Evolutionary conservation across 1,139 yeast species (phyloP).

Genomic region (Trichomonascaceae sp.): DNA sequence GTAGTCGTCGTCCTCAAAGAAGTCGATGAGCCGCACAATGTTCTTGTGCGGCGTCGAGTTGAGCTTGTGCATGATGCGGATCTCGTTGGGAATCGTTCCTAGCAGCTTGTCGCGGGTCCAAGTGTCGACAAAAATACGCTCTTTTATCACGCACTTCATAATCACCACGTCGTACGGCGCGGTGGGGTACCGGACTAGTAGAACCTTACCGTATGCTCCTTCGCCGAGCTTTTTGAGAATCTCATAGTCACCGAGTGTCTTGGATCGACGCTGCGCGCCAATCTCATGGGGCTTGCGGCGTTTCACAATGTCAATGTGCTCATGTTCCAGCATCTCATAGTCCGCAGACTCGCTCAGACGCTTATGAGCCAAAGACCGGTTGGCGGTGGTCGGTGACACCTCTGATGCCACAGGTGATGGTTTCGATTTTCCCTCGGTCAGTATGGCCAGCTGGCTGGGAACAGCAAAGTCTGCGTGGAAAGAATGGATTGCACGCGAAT

Average conservation of each 20-base stretch:
- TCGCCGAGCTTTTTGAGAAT: constrained; percentile 76
- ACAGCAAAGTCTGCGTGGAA: constrained; percentile 21
- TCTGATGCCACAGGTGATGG: too few species aligned
- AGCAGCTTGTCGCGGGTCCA: constrained; percentile 88
- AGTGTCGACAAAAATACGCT: constrained; percentile 84
- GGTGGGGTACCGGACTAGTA: constrained; percentile 55
- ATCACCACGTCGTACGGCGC: constrained; percentile 57
- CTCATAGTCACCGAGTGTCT: constrained; percentile 56
- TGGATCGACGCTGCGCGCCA: constrained; percentile 30
- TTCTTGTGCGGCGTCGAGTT: constrained; percentile 66
- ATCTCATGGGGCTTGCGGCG: constrained; percentile 13
- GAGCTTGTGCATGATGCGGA: constrained; percentile 76
- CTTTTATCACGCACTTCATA: constrained; percentile 81
- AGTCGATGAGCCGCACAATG: constrained; percentile 72
- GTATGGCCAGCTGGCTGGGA: constrained; percentile 46
- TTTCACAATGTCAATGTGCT: not conserved
- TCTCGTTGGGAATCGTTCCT: constrained; percentile 92
- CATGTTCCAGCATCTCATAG: not conserved
- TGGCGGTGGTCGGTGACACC: too few species aligned
- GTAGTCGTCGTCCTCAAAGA: constrained; percentile 79
- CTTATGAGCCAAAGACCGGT: too few species aligned
- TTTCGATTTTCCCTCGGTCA: constrained; percentile 28
- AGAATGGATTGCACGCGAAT: constrained; percentile 33
- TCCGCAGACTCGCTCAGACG: not conserved
- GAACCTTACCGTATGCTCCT: constrained; percentile 93